phyloP scores from a whole-genome alignment of 139 green algal species.

The Axilococcus clingmanii region DNA sequence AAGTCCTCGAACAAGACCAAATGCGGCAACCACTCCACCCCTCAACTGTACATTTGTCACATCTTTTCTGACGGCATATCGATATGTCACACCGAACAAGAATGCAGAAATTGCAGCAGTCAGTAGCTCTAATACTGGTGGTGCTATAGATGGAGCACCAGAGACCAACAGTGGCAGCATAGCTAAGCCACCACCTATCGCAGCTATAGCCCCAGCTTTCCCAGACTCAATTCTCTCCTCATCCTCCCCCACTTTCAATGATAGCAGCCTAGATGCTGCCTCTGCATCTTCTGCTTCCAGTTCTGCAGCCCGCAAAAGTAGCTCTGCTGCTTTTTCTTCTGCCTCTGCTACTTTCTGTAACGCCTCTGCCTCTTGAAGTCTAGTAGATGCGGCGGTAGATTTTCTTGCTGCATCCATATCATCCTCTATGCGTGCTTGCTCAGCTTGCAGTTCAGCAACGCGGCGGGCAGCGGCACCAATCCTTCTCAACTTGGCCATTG shows the following conservation, averaged over 20 bases:
- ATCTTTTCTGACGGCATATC: slow-evolving; percentile 41
- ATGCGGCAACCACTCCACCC: slow-evolving; percentile 44
- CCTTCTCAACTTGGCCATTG: slow-evolving; percentile 31
- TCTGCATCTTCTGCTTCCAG: slow-evolving; percentile 23
- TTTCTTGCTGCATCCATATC: slow-evolving; percentile 6
- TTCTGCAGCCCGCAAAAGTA: slow-evolving; percentile 40
- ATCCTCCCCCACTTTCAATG: slow-evolving; percentile 22
- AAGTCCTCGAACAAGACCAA: slow-evolving; percentile 44
- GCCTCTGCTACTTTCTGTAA: slow-evolving; percentile 39
- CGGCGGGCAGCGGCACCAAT: slow-evolving; percentile 42
- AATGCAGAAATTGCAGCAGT: slow-evolving; percentile 18
- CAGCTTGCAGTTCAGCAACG: slow-evolving; percentile 30
- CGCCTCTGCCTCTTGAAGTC: background rate
- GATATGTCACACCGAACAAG: slow-evolving; percentile 55
- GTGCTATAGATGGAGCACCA: background rate
- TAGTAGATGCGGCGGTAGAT: background rate
- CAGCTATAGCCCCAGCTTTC: slow-evolving; percentile 43
- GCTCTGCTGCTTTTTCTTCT: slow-evolving; percentile 51
- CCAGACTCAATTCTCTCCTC: slow-evolving; percentile 40
- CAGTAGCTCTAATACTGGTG: slow-evolving; percentile 13
- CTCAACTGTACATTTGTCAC: slow-evolving; percentile 34
- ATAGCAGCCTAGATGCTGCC: slow-evolving; percentile 4
- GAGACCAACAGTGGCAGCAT: slow-evolving; percentile 31
- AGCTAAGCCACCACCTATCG: slow-evolving; percentile 23
- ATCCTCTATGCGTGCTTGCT: slow-evolving; percentile 12